Evolutionary conservation across 352 stramenopile genomes (phyloP).

Genomic region (Globisporangium echinulatum): DNA sequence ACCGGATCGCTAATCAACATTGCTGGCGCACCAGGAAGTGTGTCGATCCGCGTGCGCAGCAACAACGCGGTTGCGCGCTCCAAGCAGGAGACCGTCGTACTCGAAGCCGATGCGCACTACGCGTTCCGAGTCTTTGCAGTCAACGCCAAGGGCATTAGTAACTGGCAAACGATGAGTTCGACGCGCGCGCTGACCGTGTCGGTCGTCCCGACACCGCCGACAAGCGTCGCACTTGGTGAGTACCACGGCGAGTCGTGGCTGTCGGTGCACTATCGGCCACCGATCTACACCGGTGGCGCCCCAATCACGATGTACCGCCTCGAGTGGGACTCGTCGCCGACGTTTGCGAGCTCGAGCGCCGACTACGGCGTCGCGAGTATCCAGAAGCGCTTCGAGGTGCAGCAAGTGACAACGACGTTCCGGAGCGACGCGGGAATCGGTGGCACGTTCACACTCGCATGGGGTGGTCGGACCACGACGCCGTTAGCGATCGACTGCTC

Average conservation of each 20-base stretch:
- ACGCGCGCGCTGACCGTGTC: slow-evolving; percentile 44
- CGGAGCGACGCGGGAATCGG: slow-evolving; percentile 51
- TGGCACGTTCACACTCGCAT: slow-evolving; percentile 91
- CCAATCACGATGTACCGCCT: slow-evolving; percentile 89
- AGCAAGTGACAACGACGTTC: slow-evolving; percentile 76
- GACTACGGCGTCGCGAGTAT: slow-evolving; percentile 86
- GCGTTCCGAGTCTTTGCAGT: slow-evolving; percentile 53
- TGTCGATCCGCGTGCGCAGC: slow-evolving; percentile 33
- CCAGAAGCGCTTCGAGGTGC: slow-evolving; percentile 86
- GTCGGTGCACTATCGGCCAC: slow-evolving; percentile 73
- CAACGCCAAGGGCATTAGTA: slow-evolving; percentile 55
- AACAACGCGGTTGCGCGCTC: slow-evolving; percentile 45
- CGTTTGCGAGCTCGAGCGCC: slow-evolving; percentile 74
- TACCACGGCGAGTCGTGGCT: slow-evolving; percentile 73
- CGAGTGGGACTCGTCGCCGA: slow-evolving; percentile 84
- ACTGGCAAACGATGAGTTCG: slow-evolving; percentile 23
- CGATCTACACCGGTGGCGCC: slow-evolving; percentile 84
- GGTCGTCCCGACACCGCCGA: slow-evolving; percentile 65
- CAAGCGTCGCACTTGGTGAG: slow-evolving; percentile 68
- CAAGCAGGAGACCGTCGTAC: slow-evolving; percentile 46
- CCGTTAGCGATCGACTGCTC: slow-evolving; percentile 68
- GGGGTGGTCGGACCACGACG: slow-evolving; percentile 75
- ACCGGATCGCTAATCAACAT: slow-evolving; percentile 16
- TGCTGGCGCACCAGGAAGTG: slow-evolving; percentile 17
- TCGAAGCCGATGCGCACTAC: slow-evolving; percentile 44